Evolutionary conservation across 257 asterid species (phyloP).

Genomic region (Fraxinus pennsylvanica): DNA sequence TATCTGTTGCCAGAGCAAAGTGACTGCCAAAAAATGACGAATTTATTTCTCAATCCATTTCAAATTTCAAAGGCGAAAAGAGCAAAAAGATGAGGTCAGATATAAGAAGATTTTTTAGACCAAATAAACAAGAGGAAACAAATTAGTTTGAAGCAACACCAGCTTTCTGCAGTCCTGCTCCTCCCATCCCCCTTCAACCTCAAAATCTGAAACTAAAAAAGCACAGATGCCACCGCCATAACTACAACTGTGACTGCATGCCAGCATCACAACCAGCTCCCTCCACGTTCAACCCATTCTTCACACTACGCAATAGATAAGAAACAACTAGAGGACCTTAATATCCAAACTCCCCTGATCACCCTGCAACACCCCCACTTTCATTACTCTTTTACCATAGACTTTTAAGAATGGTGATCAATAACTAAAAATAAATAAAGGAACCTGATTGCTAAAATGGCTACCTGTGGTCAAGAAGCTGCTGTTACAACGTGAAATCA

Average conservation of each 20-base stretch:
- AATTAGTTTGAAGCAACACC: neutral
- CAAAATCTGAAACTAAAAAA: neutral
- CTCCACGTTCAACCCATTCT: neutral
- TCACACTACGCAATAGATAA: neutral
- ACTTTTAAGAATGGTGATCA: neutral
- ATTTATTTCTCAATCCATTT: neutral
- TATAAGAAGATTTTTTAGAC: neutral
- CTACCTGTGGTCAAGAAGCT: neutral
- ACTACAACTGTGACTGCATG: neutral
- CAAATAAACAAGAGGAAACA: neutral
- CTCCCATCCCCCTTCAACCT: neutral
- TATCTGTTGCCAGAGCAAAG: neutral
- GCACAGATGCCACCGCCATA: neutral
- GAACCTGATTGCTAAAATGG: neutral
- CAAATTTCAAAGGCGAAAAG: neutral
- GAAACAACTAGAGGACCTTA: constrained; percentile 16
- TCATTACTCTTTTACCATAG: neutral
- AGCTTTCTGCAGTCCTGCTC: neutral
- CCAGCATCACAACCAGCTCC: neutral
- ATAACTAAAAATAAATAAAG: neutral
- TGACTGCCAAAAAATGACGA: neutral
- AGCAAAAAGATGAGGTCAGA: neutral
- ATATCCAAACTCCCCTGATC: constrained; percentile 4
- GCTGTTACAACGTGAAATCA: neutral
- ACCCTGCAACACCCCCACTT: constrained; percentile 2